A percentile compares a stretch with the other conserved stretches of the same genome.
Conservation (phyloP, 805 yeast species). For the Saccharomyces paradoxus region DNA sequence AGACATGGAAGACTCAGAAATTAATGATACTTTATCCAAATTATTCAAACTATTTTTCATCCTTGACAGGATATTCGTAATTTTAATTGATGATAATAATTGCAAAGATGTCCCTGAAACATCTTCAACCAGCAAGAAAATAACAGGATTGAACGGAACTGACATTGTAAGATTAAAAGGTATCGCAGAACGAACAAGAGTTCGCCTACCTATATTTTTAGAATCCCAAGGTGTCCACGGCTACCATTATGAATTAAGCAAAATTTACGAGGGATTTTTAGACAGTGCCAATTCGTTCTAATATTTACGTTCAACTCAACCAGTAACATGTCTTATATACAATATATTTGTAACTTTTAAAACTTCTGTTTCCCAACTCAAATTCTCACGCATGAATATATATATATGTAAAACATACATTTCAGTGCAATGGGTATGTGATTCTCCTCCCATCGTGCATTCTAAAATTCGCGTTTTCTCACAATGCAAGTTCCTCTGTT, state of each 20-base stretch:
- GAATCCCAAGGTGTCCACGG: conserved; percentile 33
- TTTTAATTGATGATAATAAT: conserved; percentile 29
- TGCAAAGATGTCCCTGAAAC: background rate
- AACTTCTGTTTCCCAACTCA: background rate
- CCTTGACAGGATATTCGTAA: conserved; percentile 36
- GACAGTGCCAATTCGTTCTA: conserved; percentile 25
- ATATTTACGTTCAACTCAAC: background rate
- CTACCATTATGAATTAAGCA: conserved; percentile 38
- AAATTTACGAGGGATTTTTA: conserved; percentile 37
- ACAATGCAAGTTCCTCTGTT: conserved; percentile 6
- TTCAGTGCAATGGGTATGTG: background rate
- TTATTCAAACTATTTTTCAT: conserved; percentile 33
- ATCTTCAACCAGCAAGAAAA: background rate
- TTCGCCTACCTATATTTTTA: conserved; percentile 33
- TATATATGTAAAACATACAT: background rate
- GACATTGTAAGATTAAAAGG: conserved; percentile 45
- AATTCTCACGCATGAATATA: background rate
- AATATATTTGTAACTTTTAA: conserved; percentile 8
- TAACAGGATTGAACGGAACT: conserved; percentile 39
- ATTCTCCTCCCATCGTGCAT: background rate
- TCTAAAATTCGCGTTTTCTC: conserved; percentile 5
- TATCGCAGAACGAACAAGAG: conserved; percentile 45
- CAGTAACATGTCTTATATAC: background rate
- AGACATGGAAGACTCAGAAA: conserved; percentile 11
- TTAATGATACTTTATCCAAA: conserved; percentile 28